Conservation (phyloP, 331 rosid species). For the Rhamnella rubrinervis region DNA sequence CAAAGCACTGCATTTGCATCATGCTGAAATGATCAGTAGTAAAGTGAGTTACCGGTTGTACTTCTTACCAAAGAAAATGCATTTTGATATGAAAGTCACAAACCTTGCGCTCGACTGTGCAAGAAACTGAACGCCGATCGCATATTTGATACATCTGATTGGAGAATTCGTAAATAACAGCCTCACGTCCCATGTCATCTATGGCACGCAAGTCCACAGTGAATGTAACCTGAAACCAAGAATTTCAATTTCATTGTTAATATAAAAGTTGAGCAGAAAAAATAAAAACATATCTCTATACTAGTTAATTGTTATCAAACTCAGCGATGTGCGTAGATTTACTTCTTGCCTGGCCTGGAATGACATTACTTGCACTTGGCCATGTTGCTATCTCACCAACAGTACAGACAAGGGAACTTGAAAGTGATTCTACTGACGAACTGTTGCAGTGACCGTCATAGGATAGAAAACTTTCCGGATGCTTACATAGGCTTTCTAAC, state of each 20-base stretch:
- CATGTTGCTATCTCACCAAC: constrained; percentile 98
- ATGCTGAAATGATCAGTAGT: constrained; percentile 53
- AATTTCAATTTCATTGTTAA: constrained; percentile 11
- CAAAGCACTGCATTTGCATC: constrained; percentile 87
- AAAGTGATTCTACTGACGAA: constrained; percentile 61
- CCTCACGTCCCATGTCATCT: constrained; percentile 84
- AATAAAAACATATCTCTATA: neutral
- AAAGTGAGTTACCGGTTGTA: constrained; percentile 8
- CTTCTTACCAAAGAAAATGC: neutral
- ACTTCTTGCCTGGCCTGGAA: constrained; percentile 94
- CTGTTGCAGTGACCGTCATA: constrained; percentile 65
- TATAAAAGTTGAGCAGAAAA: neutral
- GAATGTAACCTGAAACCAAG: constrained; percentile 67
- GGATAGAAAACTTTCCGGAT: constrained; percentile 65
- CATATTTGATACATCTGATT: constrained; percentile 68
- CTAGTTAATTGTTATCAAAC: constrained; percentile 17
- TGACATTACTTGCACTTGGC: constrained; percentile 99
- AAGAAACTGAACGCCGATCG: constrained; percentile 78
- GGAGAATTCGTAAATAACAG: constrained; percentile 75
- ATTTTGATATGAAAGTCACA: constrained; percentile 14
- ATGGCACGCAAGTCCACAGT: constrained; percentile 82
- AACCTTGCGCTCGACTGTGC: constrained; percentile 81
- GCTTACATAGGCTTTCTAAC: constrained; percentile 78
- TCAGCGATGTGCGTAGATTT: constrained; percentile 27
- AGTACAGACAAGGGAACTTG: constrained; percentile 90